phyloP scores from a whole-genome alignment of 768 basidiomycete genomes.

The Agaricus sinodeliciosus region DNA sequence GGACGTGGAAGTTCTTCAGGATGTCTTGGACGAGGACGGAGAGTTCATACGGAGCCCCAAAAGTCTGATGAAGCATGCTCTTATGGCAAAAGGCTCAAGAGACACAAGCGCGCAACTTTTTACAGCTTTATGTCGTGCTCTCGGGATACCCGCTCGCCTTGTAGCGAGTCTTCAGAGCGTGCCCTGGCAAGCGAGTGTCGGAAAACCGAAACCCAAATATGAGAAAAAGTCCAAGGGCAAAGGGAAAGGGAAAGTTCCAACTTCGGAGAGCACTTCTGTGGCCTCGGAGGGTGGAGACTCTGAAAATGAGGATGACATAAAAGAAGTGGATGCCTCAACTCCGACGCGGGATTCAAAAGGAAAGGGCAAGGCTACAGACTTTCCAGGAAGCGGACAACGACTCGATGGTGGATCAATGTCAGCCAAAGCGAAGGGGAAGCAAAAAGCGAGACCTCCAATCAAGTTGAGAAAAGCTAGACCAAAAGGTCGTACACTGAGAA shows the following conservation, averaged over 20 bases:
- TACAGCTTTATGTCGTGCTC: constrained; percentile 79
- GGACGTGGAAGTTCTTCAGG: constrained; percentile 38
- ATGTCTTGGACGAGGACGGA: constrained; percentile 43
- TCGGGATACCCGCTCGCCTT: constrained; percentile 81
- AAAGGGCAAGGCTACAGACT: constrained; percentile 21
- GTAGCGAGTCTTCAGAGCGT: constrained; percentile 89
- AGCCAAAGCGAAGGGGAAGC: constrained; percentile 51
- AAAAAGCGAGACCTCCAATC: constrained; percentile 47
- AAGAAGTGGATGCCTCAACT: constrained; percentile 21
- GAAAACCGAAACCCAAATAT: constrained; percentile 44
- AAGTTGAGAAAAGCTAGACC: constrained; percentile 51
- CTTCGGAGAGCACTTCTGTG: not conserved
- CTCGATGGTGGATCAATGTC: constrained; percentile 34
- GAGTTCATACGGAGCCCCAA: constrained; percentile 73
- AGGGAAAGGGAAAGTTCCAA: constrained; percentile 26
- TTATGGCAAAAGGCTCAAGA: constrained; percentile 73
- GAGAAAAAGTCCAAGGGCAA: constrained; percentile 30
- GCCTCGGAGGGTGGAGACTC: constrained; percentile 21
- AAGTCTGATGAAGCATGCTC: constrained; percentile 89
- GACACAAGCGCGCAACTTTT: constrained; percentile 90
- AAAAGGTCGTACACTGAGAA: constrained; percentile 39
- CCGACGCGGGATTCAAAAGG: constrained; percentile 26
- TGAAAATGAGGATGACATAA: constrained; percentile 21
- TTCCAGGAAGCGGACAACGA: constrained; percentile 33
- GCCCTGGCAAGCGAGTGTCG: constrained; percentile 74